Evolutionary conservation across 305 asterid species (phyloP).

Genomic region (Solanum hybrid): DNA sequence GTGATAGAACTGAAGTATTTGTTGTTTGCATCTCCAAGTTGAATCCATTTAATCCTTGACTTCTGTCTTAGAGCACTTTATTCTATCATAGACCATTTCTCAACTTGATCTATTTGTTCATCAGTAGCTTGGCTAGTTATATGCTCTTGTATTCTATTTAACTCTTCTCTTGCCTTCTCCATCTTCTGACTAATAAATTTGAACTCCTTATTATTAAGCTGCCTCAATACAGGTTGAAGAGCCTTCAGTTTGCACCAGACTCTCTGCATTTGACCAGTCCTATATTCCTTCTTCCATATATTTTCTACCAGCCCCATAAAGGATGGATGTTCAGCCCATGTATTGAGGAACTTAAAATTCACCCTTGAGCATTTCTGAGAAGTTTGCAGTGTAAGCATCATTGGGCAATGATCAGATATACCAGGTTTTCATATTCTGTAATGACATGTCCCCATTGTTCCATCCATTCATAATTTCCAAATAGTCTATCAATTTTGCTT

Average conservation of each 20-base stretch:
- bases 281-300: background rate
- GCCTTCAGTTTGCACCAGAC: background rate
- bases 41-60: background rate
- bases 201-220: background rate
- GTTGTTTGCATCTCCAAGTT: background rate
- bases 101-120: background rate
- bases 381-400: background rate
- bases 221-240: background rate
- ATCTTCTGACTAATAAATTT: too few relatives aligned
- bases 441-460: background rate
- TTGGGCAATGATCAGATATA: background rate
- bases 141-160: background rate
- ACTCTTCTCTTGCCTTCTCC: background rate
- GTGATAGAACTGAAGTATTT: background rate
- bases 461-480: too few relatives aligned
- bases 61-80: background rate
- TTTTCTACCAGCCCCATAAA: background rate
- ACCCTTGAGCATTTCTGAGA: background rate
- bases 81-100: background rate
- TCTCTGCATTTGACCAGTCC: background rate
- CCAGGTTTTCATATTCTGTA: background rate
- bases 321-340: background rate
- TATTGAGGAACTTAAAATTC: background rate
- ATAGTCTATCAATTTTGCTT: too few relatives aligned
- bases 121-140: background rate